phyloP scores from a whole-genome alignment of 441 rosid genomes.

The Flueggea neowawraea region DNA sequence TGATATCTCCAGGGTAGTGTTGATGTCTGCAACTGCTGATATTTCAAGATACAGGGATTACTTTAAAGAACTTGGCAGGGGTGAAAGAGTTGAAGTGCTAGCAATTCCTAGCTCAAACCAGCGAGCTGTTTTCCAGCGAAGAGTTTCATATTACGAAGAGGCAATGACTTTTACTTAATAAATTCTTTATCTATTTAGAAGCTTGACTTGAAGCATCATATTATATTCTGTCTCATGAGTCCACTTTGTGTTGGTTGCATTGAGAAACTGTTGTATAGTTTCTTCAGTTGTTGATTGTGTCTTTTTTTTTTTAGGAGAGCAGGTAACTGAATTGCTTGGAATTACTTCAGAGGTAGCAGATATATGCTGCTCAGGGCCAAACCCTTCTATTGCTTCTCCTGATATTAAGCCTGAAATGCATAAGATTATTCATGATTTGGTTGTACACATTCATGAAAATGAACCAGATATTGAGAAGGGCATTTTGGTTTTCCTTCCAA shows the following conservation, averaged over 20 bases:
- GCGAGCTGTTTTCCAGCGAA: constrained; percentile 57
- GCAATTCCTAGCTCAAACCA: constrained; percentile 72
- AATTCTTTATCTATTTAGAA: no score
- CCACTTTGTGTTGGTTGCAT: no score
- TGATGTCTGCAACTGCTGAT: constrained; percentile 99
- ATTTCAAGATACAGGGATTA: constrained; percentile 78
- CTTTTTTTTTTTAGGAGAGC: constrained; percentile 16
- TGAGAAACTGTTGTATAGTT: no score
- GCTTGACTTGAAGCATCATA: no score
- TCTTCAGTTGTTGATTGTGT: constrained; percentile 11
- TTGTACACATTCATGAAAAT: constrained; percentile 62
- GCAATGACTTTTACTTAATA: constrained; percentile 27
- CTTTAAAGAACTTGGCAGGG: constrained; percentile 86
- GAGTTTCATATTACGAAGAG: constrained; percentile 81
- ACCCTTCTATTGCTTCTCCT: constrained; percentile 58
- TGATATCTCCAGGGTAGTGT: constrained; percentile 60
- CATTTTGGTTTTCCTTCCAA: constrained; percentile 94
- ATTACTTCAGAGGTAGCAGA: constrained; percentile 37
- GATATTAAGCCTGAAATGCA: constrained; percentile 73
- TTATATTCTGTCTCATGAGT: no score
- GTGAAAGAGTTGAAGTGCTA: constrained; percentile 91
- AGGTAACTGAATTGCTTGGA: constrained; percentile 69
- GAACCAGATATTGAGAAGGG: constrained; percentile 90
- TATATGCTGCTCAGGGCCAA: constrained; percentile 58
- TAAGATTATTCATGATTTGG: constrained; percentile 67